Evolutionary conservation across 2,329 filamentous ascomycete species (phyloP).

Genomic region (Cryoendolithus antarcticus): DNA sequence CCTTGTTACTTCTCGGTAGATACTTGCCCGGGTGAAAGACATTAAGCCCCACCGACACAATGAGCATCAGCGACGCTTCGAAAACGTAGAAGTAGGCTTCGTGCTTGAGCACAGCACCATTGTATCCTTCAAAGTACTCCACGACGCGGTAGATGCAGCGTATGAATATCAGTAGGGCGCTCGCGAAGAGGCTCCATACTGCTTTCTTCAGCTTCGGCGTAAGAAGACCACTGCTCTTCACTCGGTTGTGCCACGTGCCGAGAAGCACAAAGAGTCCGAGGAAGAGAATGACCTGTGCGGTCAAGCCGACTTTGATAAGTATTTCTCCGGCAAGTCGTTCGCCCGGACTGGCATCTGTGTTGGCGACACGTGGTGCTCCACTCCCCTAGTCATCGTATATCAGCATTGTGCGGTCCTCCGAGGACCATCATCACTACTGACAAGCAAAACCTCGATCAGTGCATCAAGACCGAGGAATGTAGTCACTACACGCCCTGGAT

Average conservation of each 20-base stretch:
- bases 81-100: conserved; percentile 45
- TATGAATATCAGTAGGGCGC: conserved; percentile 34
- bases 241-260: conserved; percentile 29
- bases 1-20: conserved; percentile 37
- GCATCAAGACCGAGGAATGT: conserved; percentile 42
- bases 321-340: conserved; percentile 27
- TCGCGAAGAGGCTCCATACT: conserved; percentile 36
- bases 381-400: too few species aligned
- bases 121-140: conserved; percentile 29
- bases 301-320: conserved; percentile 38
- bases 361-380: conserved; percentile 36
- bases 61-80: conserved; percentile 40
- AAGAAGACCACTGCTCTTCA: conserved; percentile 28
- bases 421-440: conserved; percentile 17
- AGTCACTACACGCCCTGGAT: conserved; percentile 47
- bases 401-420: too few species aligned
- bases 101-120: conserved; percentile 16
- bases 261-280: conserved; percentile 36
- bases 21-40: conserved; percentile 39
- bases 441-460: conserved; percentile 40
- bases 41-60: conserved; percentile 37
- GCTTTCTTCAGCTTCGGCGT: conserved; percentile 32
- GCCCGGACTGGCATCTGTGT: conserved; percentile 25
- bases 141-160: conserved; percentile 42
- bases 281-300: conserved; percentile 40